Conservation (phyloP, 1,284 basidiomycete genomes). For the Erythrobasidium hasegawianum region DNA sequence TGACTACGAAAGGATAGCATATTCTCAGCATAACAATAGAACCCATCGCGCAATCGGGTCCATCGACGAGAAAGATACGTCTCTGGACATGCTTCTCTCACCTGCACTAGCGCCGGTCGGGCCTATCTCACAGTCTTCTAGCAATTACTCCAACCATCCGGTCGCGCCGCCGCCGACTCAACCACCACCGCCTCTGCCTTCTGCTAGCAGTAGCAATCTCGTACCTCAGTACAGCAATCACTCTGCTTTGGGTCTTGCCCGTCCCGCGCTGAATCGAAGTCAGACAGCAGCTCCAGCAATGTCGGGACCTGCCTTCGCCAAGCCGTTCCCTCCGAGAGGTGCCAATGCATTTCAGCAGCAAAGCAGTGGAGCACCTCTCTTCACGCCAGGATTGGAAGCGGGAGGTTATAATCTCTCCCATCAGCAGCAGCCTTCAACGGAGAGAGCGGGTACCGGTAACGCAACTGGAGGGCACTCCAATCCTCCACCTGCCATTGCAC, state of each 20-base stretch:
- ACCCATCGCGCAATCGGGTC: neutral
- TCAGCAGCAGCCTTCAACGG: neutral
- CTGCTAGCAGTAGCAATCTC: neutral
- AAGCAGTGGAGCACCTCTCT: neutral
- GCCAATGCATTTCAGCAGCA: conserved; percentile 11
- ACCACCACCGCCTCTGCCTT: conserved; percentile 7
- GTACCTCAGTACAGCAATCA: neutral
- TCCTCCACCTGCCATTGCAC: conserved; percentile 25
- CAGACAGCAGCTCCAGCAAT: conserved; percentile 19
- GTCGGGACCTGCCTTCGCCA: conserved; percentile 17
- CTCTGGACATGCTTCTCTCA: conserved; percentile 28
- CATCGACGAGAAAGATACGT: conserved; percentile 13
- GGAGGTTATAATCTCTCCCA: neutral
- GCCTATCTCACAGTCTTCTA: conserved; percentile 27
- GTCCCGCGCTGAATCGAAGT: conserved; percentile 30
- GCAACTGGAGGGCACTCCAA: conserved; percentile 3
- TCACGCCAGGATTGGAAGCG: neutral
- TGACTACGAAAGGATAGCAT: conserved; percentile 24
- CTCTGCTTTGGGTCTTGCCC: conserved; percentile 1
- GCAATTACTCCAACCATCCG: conserved; percentile 3
- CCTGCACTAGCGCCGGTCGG: conserved; percentile 30
- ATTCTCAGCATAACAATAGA: conserved; percentile 1
- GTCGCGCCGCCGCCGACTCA: conserved; percentile 22
- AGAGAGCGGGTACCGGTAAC: neutral
- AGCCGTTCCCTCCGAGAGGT: conserved; percentile 8